Evolutionary conservation across 257 asterid species (phyloP).

Genomic region (Fraxinus cuspidata): DNA sequence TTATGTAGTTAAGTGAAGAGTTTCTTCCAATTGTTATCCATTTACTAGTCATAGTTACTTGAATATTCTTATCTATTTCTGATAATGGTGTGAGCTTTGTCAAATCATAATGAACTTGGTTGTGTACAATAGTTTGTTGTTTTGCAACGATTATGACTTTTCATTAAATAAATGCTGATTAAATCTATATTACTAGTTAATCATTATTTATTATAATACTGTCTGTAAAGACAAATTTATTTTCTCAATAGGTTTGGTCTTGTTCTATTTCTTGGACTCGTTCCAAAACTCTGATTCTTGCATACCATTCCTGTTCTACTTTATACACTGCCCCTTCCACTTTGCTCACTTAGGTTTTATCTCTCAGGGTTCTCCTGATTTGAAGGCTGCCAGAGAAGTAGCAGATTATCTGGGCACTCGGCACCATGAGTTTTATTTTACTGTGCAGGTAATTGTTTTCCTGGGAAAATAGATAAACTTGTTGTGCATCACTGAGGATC

Average conservation of each 20-base stretch:
- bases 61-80: neutral
- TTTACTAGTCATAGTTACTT: neutral
- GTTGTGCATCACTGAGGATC: slow-evolving; percentile 3
- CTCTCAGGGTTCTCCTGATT: slow-evolving; percentile 90
- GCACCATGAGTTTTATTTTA: slow-evolving; percentile 93
- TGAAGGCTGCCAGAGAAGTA: slow-evolving; percentile 96
- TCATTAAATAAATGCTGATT: neutral
- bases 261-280: neutral
- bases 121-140: neutral
- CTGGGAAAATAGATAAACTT: neutral
- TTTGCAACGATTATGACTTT: neutral
- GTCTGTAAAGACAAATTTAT: neutral
- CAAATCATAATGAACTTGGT: neutral
- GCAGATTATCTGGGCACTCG: slow-evolving; percentile 92
- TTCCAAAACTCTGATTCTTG: neutral
- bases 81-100: neutral
- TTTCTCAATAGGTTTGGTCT: neutral
- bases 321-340: neutral
- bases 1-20: neutral
- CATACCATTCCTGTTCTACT: neutral
- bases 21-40: neutral
- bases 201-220: neutral
- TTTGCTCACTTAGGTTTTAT: slow-evolving; percentile 19
- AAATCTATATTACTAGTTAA: neutral
- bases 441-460: slow-evolving; percentile 74